Base-by-base conservation (phyloP, 192 early-diverging fungal species). In the Linnemannia schmuckeri region DNA sequence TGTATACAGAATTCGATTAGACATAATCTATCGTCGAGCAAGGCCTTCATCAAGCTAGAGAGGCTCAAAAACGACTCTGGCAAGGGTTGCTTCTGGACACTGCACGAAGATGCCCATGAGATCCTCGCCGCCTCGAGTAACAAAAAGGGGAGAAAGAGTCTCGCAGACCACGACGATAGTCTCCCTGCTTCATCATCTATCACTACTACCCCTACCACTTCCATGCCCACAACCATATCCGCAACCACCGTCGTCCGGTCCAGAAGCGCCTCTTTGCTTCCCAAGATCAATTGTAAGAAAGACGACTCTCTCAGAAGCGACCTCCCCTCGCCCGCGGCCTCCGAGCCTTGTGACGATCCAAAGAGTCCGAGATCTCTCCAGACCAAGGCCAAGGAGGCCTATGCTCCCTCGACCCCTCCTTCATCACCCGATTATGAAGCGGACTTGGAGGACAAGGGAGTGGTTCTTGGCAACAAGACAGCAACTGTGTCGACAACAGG, bases 21-120 rank as follows among this genome's bases (percentile, higher is more conserved):
- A n/a, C 97, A 98, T 84, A 97, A 97, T 78, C 89, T 98, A 24
- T 96, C 96, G 6, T 90, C 97, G 15, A 98, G 98, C 83, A 93
- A 93, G 68, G 92, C 90, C 35, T 98, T 98, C 82, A 89, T 90
- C 47, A 95, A 95, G 72, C 89, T 97, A 10, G 90, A 95, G 9
- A 91, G 95, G 12, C 88, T 92, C 17, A 90, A 91, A 20, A 91
- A 78, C 66, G 94, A 92, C 70, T 90, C 89, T 68, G 95, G 93
- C 27, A 94, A 94, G 75, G 95, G 94, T 1, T 91, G 94, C 44
- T 93, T 93, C 86, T 95, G 94, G 95, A 92, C 92, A 6, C 89
- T 95, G 61, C 61, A 66, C 30, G 61, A 66, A 24, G 47, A 78
- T 7, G 73, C 42, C 37, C 37, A 54, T 6, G 80, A 46, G 22